Evolutionary conservation across 805 yeast genomes (phyloP), one percentile per base, ranked within the genome.

Genomic region (Wickerhamomyces silvicola): DNA sequence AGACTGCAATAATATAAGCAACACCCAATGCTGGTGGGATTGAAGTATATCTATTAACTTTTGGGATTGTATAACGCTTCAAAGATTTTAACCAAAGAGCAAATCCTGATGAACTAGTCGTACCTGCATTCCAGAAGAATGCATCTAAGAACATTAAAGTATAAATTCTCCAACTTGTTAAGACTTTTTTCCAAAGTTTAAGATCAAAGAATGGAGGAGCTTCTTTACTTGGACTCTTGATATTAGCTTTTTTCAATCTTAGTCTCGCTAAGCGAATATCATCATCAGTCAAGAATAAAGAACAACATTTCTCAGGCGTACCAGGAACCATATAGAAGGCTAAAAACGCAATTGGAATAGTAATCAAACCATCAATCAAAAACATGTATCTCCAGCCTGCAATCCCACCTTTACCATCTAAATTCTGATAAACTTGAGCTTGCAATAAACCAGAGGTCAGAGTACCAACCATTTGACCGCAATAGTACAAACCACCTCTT

Each of bases 361-460:
- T 75, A 25, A 79, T 67, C 28, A 75, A 56, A 9, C 82, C 80
- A 51, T 78, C 81, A 34, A 78, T 65, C 28, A 77, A 64, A 42
- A 72, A 76, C 55, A 75, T 69, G 83, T 82, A 78, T 54, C 75
- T 66, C 83, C 83, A 78, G 13, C 76, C 70, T 5, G 68, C 64
- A 17, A 66, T 48, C 4, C 77, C 78, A 24, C 48, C 48, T 4
- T 48, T 55, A 20, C 70, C 72, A 37, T 60, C 56, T 46, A 71
- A 46, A 28, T 50, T 48, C 33, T 61, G 50, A 37, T 48, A 67
- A 28, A 70, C 41, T 5, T 72, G 63, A 8, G 76, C 36, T 24
- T 75, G 76, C 28, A 76, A 52, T 24, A 74, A 52, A 34, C 81
- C 79, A 4, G 78, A 67, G 3, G 79, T 72, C 29, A 75, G 60